Evolutionary conservation across 495 filamentous ascomycete genomes (phyloP).

Genomic region (Aspergillus asperescens): DNA sequence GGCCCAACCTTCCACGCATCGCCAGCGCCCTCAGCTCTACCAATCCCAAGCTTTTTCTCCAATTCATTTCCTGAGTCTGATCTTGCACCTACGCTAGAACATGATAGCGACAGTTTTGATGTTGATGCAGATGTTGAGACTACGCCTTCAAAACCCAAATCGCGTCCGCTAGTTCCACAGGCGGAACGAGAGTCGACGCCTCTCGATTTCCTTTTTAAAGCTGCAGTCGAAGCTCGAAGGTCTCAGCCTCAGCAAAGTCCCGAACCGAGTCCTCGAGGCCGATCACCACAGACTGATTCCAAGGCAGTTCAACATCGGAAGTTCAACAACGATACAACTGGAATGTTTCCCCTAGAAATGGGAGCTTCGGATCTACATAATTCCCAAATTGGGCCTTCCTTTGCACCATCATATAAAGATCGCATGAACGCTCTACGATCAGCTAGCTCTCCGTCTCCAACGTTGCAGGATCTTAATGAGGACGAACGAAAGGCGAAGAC

Average conservation of each 20-base stretch:
- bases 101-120: constrained; percentile 37
- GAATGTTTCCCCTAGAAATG: constrained; percentile 63
- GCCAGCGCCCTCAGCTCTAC: constrained; percentile 85
- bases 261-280: constrained; percentile 35
- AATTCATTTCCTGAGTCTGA: constrained; percentile 63
- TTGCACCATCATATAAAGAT: constrained; percentile 62
- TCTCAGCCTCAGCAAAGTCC: constrained; percentile 37
- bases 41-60: constrained; percentile 88
- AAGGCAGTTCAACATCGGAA: constrained; percentile 26
- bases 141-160: constrained; percentile 40
- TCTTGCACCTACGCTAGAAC: constrained; percentile 32
- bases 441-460: constrained; percentile 22
- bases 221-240: constrained; percentile 62
- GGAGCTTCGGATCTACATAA: constrained; percentile 46
- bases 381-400: constrained; percentile 54
- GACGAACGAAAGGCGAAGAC: constrained; percentile 42
- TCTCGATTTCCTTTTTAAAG: constrained; percentile 82
- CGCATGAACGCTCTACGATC: constrained; percentile 55
- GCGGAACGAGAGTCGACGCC: constrained; percentile 61
- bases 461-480: constrained; percentile 26
- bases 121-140: constrained; percentile 29
- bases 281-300: constrained; percentile 36
- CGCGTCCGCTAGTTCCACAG: constrained; percentile 20
- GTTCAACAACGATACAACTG: constrained; percentile 38
- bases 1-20: constrained; percentile 95